Evolutionary conservation across 2,329 filamentous ascomycete species (phyloP), one percentile per base, ranked within the genome.

Genomic region (Amauroascus verrucosus): DNA sequence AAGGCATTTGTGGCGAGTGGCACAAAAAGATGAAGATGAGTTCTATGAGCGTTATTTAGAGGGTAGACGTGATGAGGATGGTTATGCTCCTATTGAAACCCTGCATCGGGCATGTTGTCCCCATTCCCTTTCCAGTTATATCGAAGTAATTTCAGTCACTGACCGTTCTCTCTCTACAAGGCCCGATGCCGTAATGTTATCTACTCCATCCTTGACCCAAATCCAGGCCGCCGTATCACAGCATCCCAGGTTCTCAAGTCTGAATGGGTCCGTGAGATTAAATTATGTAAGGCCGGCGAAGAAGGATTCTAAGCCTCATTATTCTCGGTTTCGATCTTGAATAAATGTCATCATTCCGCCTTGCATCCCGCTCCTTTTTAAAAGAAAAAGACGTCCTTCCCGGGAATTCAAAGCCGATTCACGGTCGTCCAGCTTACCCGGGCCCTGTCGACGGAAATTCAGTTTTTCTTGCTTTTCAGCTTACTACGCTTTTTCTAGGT

Each of bases 261-360:
- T 3, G 93, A 98, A 75, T 98, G 93, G 93, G 89, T 93, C 61
- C 87, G 93, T 62, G 91, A 96, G 71, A 96, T 97, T 71, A 95
- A 90, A 73, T 79, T 97, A 54, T 98, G 93, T 76, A 93, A 90
- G 72, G 91, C 93, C 57, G 93, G 91, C 61, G 88, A 97, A 72
- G 90, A 97, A 77, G 93, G 93, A 54, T 84, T 94, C 63, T 96
- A 61, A 24, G 18, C 28, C 13, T 16, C 13, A 5, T 51, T 7
- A 8, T 11, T 11, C 7, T 22, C 37, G 5, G 16, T 24, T 35
- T 51, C 28, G 7, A 5, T 11, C n/a, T 8, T n/a, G 35, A 18
- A 16, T 18, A 18, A 6, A 41, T 13, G 14, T 16, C 41, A n/a
- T n/a, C 33, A 13, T 13, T n/a, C 33, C 4, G 14, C 3, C 14